Evolutionary conservation across 768 basidiomycete species (phyloP).

Genomic region (Xerocomellus chrysenteron): DNA sequence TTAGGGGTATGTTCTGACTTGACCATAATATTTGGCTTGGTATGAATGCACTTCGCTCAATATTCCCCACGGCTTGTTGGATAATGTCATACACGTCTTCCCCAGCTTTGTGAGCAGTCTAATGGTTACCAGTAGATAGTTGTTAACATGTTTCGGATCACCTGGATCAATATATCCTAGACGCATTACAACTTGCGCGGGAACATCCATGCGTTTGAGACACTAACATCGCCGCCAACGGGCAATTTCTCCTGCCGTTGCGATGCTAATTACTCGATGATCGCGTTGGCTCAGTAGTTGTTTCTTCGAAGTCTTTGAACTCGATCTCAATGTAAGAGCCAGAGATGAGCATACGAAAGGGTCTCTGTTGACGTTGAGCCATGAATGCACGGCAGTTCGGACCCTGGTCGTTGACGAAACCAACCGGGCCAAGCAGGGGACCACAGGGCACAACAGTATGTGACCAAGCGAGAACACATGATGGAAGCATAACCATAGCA

Average conservation of each 20-base stretch:
- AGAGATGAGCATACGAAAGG: not conserved
- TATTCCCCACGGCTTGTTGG: not conserved
- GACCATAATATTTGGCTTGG: not conserved
- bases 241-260: no score
- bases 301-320: not conserved
- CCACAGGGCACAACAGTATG: no score
- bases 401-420: no score
- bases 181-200: not conserved
- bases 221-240: not conserved
- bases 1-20: not conserved
- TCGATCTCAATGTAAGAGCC: not conserved
- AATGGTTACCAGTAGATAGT: not conserved
- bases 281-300: not conserved
- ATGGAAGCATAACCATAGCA: no score
- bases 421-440: no score
- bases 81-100: not conserved
- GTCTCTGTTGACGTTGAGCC: no score
- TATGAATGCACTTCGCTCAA: constrained; percentile 35
- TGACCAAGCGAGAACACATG: no score
- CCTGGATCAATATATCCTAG: not conserved
- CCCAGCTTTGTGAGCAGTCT: not conserved
- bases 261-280: not conserved
- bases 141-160: not conserved
- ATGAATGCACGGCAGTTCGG: no score
- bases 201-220: not conserved